Percentiles rank a stretch among this genome's conserved stretches.
phyloP scores from a whole-genome alignment of 768 basidiomycete species.

The Lactarius vividus region DNA sequence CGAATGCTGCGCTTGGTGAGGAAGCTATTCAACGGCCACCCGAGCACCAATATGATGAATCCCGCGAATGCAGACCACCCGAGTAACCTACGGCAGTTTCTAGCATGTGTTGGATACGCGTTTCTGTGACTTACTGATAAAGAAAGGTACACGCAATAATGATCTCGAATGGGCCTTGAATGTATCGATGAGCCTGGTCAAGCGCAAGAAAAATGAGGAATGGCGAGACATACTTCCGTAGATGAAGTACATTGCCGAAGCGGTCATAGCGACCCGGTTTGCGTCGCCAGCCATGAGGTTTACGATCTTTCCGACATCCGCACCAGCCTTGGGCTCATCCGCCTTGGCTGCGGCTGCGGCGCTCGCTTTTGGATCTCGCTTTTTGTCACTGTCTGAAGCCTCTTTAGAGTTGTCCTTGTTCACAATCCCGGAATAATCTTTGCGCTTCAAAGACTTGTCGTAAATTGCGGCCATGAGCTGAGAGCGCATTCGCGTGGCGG shows the following conservation, averaged over 20 bases:
- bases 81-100: constrained; percentile 45
- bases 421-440: constrained; percentile 78
- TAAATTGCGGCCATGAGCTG: constrained; percentile 87
- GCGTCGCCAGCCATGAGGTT: constrained; percentile 85
- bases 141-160: constrained; percentile 69
- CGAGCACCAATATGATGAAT: constrained; percentile 60
- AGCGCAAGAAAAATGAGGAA: background rate
- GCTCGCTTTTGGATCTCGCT: constrained; percentile 20
- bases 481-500: constrained; percentile 63
- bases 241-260: constrained; percentile 58
- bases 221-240: constrained; percentile 52
- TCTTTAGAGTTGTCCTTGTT: constrained; percentile 42
- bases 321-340: constrained; percentile 65
- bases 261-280: constrained; percentile 52
- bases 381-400: constrained; percentile 1
- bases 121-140: constrained; percentile 53
- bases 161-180: constrained; percentile 70
- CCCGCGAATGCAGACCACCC: constrained; percentile 74
- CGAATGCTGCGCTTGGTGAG: constrained; percentile 57
- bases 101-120: background rate
- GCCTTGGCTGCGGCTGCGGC: constrained; percentile 30
- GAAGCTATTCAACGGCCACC: constrained; percentile 70
- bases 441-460: constrained; percentile 81
- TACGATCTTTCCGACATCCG: constrained; percentile 87
- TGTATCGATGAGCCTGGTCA: background rate